Conservation (phyloP, 208 protist genomes). For the Trypanosoma boissoni region DNA sequence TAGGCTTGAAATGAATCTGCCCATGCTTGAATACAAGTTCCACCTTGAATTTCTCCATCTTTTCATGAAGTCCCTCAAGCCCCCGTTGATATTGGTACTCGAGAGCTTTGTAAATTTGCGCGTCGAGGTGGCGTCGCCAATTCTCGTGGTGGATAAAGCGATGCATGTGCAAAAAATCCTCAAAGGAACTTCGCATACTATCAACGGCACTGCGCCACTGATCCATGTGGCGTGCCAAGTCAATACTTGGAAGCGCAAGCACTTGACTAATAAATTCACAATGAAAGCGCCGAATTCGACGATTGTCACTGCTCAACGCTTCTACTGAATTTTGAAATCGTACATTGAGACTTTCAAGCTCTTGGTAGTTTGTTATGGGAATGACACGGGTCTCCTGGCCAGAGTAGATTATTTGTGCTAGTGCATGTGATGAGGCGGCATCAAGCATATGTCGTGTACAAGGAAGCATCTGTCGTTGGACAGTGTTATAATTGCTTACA, state of each 20-base stretch:
- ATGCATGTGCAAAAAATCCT: constrained; percentile 76
- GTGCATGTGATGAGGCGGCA: constrained; percentile 41
- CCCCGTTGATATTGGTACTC: constrained; percentile 93
- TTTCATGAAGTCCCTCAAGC: constrained; percentile 91
- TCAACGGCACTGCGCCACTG: constrained; percentile 91
- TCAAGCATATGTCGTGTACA: constrained; percentile 75
- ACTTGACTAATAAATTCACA: constrained; percentile 83
- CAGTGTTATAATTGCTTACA: constrained; percentile 84
- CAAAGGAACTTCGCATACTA: constrained; percentile 80
- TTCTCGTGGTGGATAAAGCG: constrained; percentile 72
- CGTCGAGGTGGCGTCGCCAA: constrained; percentile 95
- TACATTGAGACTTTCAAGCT: constrained; percentile 78
- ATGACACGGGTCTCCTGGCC: constrained; percentile 43
- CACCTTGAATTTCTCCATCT: constrained; percentile 90
- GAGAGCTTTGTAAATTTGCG: constrained; percentile 97
- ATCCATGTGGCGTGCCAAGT: constrained; percentile 90
- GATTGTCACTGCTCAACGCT: constrained; percentile 74
- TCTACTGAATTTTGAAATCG: constrained; percentile 85
- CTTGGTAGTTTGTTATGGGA: constrained; percentile 66
- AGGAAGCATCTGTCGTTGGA: constrained; percentile 66
- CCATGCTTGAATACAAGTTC: constrained; percentile 94
- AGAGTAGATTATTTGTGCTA: constrained; percentile 60
- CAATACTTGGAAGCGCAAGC: constrained; percentile 77
- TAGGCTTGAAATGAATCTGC: constrained; percentile 92
- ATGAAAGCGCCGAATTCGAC: constrained; percentile 85